phyloP scores from a whole-genome alignment of 257 asterid genomes.

The Solanum chmielewskii region DNA sequence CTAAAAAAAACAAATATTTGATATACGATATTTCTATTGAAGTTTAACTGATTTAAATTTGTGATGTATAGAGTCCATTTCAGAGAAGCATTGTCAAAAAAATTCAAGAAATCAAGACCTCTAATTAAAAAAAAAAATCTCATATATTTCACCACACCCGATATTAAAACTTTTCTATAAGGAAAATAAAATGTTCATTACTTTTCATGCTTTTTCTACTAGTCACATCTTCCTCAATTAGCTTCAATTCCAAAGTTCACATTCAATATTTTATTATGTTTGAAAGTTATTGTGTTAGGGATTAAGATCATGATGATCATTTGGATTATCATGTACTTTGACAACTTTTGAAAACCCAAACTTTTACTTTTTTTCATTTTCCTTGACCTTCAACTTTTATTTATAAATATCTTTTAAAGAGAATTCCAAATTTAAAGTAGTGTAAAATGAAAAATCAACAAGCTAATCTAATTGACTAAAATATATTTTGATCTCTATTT shows the following conservation, averaged over 20 bases:
- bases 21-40: accelerated
- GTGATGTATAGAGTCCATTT: neutral
- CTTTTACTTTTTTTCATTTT: neutral
- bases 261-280: neutral
- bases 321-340: neutral
- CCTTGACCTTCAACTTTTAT: neutral
- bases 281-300: neutral
- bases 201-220: neutral
- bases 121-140: accelerated
- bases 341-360: neutral
- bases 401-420: neutral
- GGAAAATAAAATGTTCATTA: neutral
- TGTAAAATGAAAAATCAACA: neutral
- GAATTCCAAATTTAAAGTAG: neutral
- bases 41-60: neutral
- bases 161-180: neutral
- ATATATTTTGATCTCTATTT: neutral
- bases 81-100: accelerated
- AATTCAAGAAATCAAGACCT: no score
- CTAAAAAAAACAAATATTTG: no score
- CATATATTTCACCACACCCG: accelerated
- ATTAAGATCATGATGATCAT: neutral
- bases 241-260: neutral
- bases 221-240: neutral
- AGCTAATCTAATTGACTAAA: neutral